Evolutionary conservation across 352 stramenopile species (phyloP), one percentile per base, ranked within the genome.

Genomic region (Plasmopara viticola): DNA sequence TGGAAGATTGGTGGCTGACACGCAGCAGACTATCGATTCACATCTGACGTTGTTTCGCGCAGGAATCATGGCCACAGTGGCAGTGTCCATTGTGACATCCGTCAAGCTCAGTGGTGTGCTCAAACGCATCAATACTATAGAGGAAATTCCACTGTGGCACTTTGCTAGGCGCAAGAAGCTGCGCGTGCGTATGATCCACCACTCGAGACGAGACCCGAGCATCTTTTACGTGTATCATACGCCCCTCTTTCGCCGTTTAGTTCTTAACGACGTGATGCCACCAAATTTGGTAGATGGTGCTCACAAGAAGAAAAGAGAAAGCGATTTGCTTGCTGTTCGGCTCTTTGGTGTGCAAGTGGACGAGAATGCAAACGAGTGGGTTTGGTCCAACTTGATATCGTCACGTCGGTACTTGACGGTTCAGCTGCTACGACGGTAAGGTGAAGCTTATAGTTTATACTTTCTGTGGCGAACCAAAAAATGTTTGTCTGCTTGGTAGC

Each of bases 221-320:
- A 46, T 90, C 7, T 86, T 93, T 29, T 90, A 87, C 53, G 80
- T 93, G 38, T 90, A 90, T 54, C 83, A 93, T 56, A 87, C 78
- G 44, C 83, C 83, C 29, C 78, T 88, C 29, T 29, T 79, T 18
- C 73, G 82, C 1, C 78, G 82, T 10, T 62, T 67, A 18, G 13
- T 89, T 29, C 50, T 90, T 38, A 66, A 73, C 39, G 82, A 93
- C 53, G 72, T 67, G 10, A 40, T 87, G 14, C 77, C 82, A 0
- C 50, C 46, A 20, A 53, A 46, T 48, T 53, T 60, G 30, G 47
- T 37, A 10, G 62, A 58, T 29, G 44, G 52, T 14, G 30, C n/a
- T 3, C 25, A 37, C 44, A 5, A 34, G 5, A 37, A 47, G 35
- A 59, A 50, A 18, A 58, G 61, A n/a, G 17, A 44, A 33, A 57